Percentiles rank a stretch among this genome's conserved stretches.
Conservation (phyloP, 2,329 filamentous ascomycete genomes). For the Venturia aucupariae region DNA sequence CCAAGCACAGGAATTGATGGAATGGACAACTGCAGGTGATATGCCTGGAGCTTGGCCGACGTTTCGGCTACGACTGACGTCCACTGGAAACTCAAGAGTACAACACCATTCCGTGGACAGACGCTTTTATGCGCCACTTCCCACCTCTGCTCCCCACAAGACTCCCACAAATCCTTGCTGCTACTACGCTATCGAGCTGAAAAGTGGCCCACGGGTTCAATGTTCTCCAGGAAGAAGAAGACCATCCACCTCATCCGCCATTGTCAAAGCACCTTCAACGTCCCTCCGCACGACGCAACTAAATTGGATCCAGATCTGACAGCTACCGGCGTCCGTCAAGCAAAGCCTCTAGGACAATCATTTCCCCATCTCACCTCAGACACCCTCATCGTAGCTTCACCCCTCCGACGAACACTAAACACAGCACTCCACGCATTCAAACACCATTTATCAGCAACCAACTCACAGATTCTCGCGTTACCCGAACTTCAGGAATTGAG, state of each 20-base stretch:
- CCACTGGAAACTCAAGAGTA: not conserved
- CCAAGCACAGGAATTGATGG: not conserved
- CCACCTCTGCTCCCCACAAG: not conserved
- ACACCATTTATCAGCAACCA: not conserved
- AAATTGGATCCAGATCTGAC: constrained; percentile 8
- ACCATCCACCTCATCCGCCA: constrained; percentile 13
- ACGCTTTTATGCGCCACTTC: not conserved
- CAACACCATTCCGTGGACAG: not conserved
- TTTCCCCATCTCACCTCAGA: constrained; percentile 9
- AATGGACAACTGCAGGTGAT: not conserved
- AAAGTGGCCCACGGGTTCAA: not conserved
- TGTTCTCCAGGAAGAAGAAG: constrained; percentile 6
- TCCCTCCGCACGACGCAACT: constrained; percentile 6
- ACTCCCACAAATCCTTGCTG: not conserved
- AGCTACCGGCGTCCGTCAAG: not conserved
- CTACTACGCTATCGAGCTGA: not conserved
- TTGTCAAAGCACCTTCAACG: constrained; percentile 7
- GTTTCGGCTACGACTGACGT: not conserved
- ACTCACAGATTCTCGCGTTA: not conserved
- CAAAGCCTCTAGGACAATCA: not conserved
- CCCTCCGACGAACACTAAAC: constrained; percentile 1
- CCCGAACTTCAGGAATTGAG: constrained; percentile 14
- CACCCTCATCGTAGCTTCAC: constrained; percentile 9
- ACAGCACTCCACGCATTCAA: constrained; percentile 5
- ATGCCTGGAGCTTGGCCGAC: not conserved